Conservation (phyloP, 108 stramenopile genomes). For the Skeletonema menzelii region DNA sequence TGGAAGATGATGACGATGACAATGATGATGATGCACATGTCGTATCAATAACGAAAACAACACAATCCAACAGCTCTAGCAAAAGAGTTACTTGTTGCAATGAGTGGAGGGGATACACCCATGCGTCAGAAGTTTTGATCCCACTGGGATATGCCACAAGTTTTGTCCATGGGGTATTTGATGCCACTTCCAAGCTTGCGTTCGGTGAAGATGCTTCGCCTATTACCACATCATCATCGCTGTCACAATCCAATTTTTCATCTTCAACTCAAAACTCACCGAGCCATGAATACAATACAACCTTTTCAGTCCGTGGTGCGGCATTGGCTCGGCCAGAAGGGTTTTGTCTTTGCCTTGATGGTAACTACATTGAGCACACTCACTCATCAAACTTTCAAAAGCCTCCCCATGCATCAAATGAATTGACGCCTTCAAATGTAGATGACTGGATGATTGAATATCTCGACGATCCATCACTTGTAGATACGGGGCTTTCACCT, state of each 20-base stretch:
- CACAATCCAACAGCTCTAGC: slow-evolving; percentile 5
- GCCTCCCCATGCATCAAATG: slow-evolving; percentile 5
- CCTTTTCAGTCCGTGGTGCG: slow-evolving; percentile 78
- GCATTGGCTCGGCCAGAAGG: slow-evolving; percentile 77
- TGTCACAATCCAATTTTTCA: slow-evolving; percentile 3
- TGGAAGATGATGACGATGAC: slow-evolving; percentile 36
- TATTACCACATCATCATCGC: slow-evolving; percentile 2
- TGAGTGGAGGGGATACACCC: slow-evolving; percentile 72
- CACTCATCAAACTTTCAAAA: slow-evolving; percentile 3
- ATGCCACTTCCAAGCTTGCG: slow-evolving; percentile 4
- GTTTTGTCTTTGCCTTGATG: slow-evolving; percentile 72
- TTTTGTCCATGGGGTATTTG: slow-evolving; percentile 55
- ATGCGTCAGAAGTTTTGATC: slow-evolving; percentile 62
- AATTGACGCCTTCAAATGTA: slow-evolving; percentile 3
- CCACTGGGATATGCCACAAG: slow-evolving; percentile 68
- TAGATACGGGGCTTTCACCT: neutral
- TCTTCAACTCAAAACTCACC: slow-evolving; percentile 4
- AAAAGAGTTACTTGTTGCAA: slow-evolving; percentile 33
- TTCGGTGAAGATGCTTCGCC: neutral
- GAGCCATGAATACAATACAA: slow-evolving; percentile 38
- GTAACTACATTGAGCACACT: slow-evolving; percentile 25
- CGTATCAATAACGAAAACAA: neutral
- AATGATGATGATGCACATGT: slow-evolving; percentile 9
- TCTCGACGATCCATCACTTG: neutral
- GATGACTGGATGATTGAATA: slow-evolving; percentile 31